These are phyloP conservation scores for Citrus glauca DNA, from an alignment of 345 rosid genomes.

Conservation along the genomic window DNA sequence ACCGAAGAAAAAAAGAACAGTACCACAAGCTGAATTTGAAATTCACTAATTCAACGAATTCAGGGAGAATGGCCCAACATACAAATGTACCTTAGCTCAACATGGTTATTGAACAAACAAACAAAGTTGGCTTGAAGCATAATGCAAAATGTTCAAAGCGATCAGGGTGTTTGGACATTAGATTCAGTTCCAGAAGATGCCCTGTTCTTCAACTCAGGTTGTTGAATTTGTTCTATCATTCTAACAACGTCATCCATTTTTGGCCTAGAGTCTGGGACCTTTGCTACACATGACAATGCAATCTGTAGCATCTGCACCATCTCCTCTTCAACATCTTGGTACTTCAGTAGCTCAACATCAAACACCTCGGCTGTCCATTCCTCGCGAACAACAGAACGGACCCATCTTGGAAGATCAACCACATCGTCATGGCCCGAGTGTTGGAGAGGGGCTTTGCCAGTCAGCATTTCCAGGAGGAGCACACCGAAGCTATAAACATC, in stretches of 20 bases:
- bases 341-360: constrained; percentile 68
- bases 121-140: not conserved
- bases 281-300: constrained; percentile 61
- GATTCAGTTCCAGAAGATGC: constrained; percentile 60
- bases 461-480: constrained; percentile 72
- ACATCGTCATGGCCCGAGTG: constrained; percentile 53
- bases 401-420: constrained; percentile 82
- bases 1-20: too few species aligned
- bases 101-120: not conserved
- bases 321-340: constrained; percentile 63
- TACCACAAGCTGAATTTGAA: not conserved
- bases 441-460: constrained; percentile 68
- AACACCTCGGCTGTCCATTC: constrained; percentile 94
- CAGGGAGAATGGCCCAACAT: not conserved
- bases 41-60: not conserved
- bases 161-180: constrained; percentile 50
- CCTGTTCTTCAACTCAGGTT: constrained; percentile 43
- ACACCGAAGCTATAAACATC: constrained; percentile 90
- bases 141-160: not conserved
- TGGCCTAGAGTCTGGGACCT: constrained; percentile 55
- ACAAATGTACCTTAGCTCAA: not conserved
- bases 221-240: constrained; percentile 63
- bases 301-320: constrained; percentile 91
- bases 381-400: constrained; percentile 73
- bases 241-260: constrained; percentile 57